phyloP scores from a whole-genome alignment of 768 basidiomycete species.

The Serpula lacrymans region DNA sequence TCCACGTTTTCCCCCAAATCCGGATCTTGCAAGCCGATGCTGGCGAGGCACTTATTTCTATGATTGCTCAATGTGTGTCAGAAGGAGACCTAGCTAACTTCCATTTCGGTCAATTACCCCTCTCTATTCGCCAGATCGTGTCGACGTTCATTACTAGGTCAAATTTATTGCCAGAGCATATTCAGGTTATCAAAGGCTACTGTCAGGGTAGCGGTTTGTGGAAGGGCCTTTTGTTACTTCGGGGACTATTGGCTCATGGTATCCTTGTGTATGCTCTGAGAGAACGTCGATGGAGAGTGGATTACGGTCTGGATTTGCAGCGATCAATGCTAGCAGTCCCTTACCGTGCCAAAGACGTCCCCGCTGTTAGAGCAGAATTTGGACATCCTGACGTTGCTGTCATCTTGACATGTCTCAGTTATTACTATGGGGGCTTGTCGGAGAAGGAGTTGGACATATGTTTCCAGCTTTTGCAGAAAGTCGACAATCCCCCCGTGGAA shows the following conservation, averaged over 20 bases:
- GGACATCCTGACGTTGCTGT: constrained; percentile 50
- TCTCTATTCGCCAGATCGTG: constrained; percentile 12
- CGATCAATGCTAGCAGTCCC: constrained; percentile 50
- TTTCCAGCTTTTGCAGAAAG: constrained; percentile 36
- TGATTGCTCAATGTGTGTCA: constrained; percentile 13
- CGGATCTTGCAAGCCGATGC: constrained; percentile 4
- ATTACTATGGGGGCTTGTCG: constrained; percentile 46
- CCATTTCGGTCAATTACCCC: constrained; percentile 15
- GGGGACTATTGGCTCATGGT: constrained; percentile 41
- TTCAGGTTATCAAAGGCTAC: constrained; percentile 10
- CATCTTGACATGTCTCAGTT: constrained; percentile 43
- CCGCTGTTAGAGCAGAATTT: constrained; percentile 44
- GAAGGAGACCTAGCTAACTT: constrained; percentile 13
- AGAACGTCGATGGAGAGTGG: constrained; percentile 46
- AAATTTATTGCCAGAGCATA: constrained; percentile 1
- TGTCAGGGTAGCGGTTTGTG: constrained; percentile 21
- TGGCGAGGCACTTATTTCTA: not conserved
- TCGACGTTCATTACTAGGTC: constrained; percentile 20
- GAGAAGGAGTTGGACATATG: constrained; percentile 32
- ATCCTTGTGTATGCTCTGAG: constrained; percentile 37
- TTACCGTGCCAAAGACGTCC: constrained; percentile 51
- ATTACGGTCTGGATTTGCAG: constrained; percentile 43
- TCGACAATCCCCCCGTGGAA: constrained; percentile 38
- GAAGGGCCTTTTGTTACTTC: constrained; percentile 38
- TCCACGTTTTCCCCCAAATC: constrained; percentile 2